phyloP scores from a whole-genome alignment of 1,284 basidiomycete species.

The Erythrobasidium hasegawianum region DNA sequence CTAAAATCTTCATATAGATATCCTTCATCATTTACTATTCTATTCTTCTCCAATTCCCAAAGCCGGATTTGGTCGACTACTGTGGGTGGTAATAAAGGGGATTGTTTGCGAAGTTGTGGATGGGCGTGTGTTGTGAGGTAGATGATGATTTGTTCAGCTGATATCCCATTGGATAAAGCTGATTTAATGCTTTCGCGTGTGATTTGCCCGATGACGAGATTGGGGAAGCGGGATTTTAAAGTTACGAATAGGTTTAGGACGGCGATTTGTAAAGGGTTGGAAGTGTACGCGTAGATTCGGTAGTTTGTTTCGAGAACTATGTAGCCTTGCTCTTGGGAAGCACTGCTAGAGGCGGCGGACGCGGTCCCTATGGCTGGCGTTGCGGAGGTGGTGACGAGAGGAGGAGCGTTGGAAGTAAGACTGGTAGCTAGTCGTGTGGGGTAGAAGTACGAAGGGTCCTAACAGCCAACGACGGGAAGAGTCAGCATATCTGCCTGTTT shows the following conservation, averaged over 20 bases:
- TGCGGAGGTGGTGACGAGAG: constrained; percentile 56
- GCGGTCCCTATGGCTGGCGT: constrained; percentile 49
- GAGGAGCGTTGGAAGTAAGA: constrained; percentile 74
- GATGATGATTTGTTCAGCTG: constrained; percentile 94
- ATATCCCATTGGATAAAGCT: constrained; percentile 90
- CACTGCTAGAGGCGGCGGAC: neutral
- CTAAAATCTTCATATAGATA: constrained; percentile 83
- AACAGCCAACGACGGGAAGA: neutral
- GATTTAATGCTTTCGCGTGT: constrained; percentile 92
- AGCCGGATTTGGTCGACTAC: constrained; percentile 97
- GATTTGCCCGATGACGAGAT: constrained; percentile 89
- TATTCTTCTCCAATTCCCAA: constrained; percentile 95
- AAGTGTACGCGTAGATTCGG: constrained; percentile 95
- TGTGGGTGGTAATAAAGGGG: constrained; percentile 81
- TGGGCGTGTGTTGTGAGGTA: constrained; percentile 93
- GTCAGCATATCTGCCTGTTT: too few relatives aligned
- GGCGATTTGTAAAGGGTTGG: constrained; percentile 92
- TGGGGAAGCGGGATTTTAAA: constrained; percentile 89
- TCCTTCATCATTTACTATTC: constrained; percentile 58
- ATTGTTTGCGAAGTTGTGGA: constrained; percentile 76
- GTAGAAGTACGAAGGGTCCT: constrained; percentile 58
- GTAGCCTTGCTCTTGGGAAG: constrained; percentile 64
- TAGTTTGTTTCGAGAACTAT: constrained; percentile 98
- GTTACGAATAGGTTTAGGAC: constrained; percentile 91
- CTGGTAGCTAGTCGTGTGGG: constrained; percentile 96